Evolutionary conservation across 345 rosid genomes (phyloP), one percentile per base, ranked within the genome.

Genomic region (Toxicodendron radicans): DNA sequence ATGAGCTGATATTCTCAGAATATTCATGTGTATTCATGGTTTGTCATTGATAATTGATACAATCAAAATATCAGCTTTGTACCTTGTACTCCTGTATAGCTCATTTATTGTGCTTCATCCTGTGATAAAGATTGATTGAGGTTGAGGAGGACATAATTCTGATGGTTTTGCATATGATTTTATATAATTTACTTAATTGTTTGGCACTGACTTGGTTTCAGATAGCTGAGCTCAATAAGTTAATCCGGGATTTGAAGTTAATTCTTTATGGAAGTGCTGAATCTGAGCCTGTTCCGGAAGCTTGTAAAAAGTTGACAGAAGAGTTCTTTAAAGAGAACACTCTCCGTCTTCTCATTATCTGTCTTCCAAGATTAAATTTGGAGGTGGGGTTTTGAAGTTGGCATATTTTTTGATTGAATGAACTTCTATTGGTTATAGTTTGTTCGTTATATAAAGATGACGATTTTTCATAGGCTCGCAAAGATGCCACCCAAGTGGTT

Each of bases 301-400:
- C 89, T 21, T 84, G 89, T 75, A 84, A 79, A 7, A 84, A 82
- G 71, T 58, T 82, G 73, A 87, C 91, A 57, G 87, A 81, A 73
- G 91, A 87, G 76, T 85, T 87, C 71, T 87, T 87, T 67, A 81
- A 64, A 70, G 91, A 82, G 71, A 81, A 87, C 72, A 85, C 85
- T 7, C 73, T 87, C 23, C 84, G 87, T 10, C 83, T 83, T 64
- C 67, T 87, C 66, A 85, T 87, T 58, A 49, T 67, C 18, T 85
- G 83, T 75, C 89, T 87, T 62, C 87, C 91, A 1, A 84, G 82
- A 72, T 66, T 84, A 80, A 76, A 82, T 70, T 76, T 85, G 75
- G 89, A 85, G 89, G 89, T 85, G 72, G 20, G 66, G 54, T 30
- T 48, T 58, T 6, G 14, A 45, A 41, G 8, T 23, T 69, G 10